phyloP scores from a whole-genome alignment of 1,284 basidiomycete genomes.

The Ustilago cynodontis region DNA sequence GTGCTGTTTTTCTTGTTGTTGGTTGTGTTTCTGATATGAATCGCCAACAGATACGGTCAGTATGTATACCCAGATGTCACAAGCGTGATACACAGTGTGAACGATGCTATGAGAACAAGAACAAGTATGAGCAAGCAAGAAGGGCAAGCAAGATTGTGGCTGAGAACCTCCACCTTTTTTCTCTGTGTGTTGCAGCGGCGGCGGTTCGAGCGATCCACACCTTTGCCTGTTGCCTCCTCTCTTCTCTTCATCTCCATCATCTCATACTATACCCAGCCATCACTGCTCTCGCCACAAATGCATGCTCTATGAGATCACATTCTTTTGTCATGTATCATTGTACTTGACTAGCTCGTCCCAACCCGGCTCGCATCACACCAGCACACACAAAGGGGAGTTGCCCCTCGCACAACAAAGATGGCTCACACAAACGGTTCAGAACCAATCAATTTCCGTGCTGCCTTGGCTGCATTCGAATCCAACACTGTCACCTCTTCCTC shows the following conservation, averaged over 20 bases:
- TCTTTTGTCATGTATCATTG: neutral
- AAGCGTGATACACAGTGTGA: neutral
- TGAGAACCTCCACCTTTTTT: constrained; percentile 21
- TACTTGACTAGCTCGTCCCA: neutral
- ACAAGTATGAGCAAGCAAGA: neutral
- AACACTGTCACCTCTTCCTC: constrained; percentile 9
- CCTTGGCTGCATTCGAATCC: constrained; percentile 43
- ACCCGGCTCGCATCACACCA: neutral
- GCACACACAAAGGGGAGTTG: neutral
- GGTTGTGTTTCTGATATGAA: constrained; percentile 53
- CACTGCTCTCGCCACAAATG: neutral
- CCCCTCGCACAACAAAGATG: constrained; percentile 14
- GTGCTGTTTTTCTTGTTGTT: constrained; percentile 51
- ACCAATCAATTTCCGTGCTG: constrained; percentile 50
- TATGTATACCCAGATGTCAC: no score
- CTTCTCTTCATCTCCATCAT: neutral
- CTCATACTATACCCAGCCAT: no score
- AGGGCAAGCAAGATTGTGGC: no score
- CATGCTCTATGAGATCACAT: neutral
- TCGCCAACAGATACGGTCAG: neutral
- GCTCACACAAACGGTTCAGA: constrained; percentile 16
- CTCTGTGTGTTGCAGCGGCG: no score
- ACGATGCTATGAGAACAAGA: neutral
- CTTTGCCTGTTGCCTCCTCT: no score
- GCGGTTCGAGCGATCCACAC: neutral